These are phyloP conservation scores for Actinomortierella ambigua DNA, from an alignment of 371 early-diverging fungal species.

Conservation along the genomic window DNA sequence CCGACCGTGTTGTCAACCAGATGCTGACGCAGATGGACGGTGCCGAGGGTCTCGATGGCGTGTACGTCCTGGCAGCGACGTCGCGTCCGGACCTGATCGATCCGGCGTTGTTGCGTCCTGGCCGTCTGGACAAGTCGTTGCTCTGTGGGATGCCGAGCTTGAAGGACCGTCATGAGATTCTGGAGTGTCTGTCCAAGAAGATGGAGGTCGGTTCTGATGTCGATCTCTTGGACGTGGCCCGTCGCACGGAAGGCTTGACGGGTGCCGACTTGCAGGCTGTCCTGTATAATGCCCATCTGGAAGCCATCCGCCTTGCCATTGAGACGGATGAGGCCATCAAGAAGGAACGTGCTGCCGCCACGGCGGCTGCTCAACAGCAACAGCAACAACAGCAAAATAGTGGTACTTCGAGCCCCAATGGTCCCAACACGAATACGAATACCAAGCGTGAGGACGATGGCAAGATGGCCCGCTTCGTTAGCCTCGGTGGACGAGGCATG, in stretches of 20 bases:
- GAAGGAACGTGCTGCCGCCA: slow-evolving; percentile 46
- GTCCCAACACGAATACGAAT: slow-evolving; percentile 10
- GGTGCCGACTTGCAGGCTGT: slow-evolving; percentile 96
- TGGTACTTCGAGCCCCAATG: slow-evolving; percentile 12
- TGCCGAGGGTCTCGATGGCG: slow-evolving; percentile 88
- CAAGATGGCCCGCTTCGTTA: slow-evolving; percentile 41
- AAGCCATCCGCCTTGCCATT: slow-evolving; percentile 81
- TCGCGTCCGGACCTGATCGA: slow-evolving; percentile 99
- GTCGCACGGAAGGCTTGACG: slow-evolving; percentile 75
- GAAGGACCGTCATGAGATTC: slow-evolving; percentile 76
- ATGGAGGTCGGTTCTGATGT: slow-evolving; percentile 65
- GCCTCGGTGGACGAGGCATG: slow-evolving; percentile 35
- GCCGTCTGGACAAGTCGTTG: slow-evolving; percentile 96
- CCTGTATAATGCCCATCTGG: slow-evolving; percentile 90
- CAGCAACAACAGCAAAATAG: slow-evolving; percentile 5
- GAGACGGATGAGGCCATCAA: slow-evolving; percentile 53
- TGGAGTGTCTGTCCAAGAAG: slow-evolving; percentile 66
- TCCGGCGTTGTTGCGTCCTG: slow-evolving; percentile 97
- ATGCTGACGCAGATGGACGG: slow-evolving; percentile 97
- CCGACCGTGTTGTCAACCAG: slow-evolving; percentile 96
- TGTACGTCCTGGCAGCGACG: slow-evolving; percentile 95
- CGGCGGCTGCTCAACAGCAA: slow-evolving; percentile 16
- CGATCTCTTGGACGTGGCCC: slow-evolving; percentile 65
- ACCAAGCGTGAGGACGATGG: slow-evolving; percentile 10
- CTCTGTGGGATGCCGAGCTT: slow-evolving; percentile 84